phyloP scores from a whole-genome alignment of 2,329 filamentous ascomycete genomes.

The Exophiala sideris region DNA sequence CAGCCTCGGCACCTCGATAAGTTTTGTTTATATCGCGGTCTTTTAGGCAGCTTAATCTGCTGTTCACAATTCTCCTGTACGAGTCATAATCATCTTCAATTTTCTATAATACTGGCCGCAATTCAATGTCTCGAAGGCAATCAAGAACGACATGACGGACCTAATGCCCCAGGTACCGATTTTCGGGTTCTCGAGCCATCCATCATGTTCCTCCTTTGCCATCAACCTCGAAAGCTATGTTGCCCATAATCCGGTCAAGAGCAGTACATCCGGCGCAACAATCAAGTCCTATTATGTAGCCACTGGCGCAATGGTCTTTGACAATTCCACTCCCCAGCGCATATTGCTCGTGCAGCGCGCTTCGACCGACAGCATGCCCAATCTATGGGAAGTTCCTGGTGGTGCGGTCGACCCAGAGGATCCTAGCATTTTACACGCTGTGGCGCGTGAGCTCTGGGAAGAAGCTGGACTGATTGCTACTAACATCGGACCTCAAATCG shows the following conservation, averaged over 20 bases:
- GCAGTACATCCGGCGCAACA: not conserved
- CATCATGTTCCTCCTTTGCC: slow-evolving; percentile 5
- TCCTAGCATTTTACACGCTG: slow-evolving; percentile 46
- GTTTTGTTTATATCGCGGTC: no score
- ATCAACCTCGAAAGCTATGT: slow-evolving; percentile 5
- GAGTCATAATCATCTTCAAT: no score
- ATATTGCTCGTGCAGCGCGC: slow-evolving; percentile 47
- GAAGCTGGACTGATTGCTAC: slow-evolving; percentile 50
- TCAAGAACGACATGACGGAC: not conserved
- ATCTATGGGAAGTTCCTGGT: slow-evolving; percentile 52
- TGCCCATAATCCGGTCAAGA: not conserved
- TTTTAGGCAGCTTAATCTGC: no score
- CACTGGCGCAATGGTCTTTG: slow-evolving; percentile 14
- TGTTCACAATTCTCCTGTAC: no score
- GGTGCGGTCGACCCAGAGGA: slow-evolving; percentile 49
- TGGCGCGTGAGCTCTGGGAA: slow-evolving; percentile 51
- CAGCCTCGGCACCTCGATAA: no score
- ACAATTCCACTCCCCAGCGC: not conserved
- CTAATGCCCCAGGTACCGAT: not conserved
- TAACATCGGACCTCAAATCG: slow-evolving; percentile 42
- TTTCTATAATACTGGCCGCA: no score
- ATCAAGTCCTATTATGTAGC: slow-evolving; percentile 13
- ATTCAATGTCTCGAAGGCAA: no score
- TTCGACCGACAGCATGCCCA: slow-evolving; percentile 37
- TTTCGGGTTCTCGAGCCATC: slow-evolving; percentile 1